Conservation (phyloP, 2,329 filamentous ascomycete genomes). For the Fusarium torulosum region DNA sequence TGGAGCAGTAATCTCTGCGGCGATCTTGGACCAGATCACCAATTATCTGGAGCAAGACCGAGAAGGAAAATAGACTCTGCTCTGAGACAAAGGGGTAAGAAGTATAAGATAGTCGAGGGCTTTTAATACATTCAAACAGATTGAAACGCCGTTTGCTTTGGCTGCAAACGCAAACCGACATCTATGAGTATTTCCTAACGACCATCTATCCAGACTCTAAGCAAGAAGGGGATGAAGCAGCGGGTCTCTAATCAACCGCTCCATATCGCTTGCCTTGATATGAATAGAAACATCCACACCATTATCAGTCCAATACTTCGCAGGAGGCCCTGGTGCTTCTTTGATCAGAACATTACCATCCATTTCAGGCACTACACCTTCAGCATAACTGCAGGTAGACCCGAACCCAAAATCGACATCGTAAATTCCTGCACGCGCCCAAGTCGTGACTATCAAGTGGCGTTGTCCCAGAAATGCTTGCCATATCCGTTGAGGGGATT, state of each 20-base stretch:
- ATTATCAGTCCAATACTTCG: slow-evolving; percentile 39
- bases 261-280: slow-evolving; percentile 35
- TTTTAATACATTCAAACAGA: no score
- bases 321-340: slow-evolving; percentile 30
- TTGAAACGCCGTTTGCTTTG: no score
- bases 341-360: slow-evolving; percentile 45
- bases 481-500: slow-evolving; percentile 47
- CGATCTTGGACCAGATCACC: no score
- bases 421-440: slow-evolving; percentile 46
- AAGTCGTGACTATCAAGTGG: slow-evolving; percentile 46
- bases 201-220: not conserved
- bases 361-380: slow-evolving; percentile 42
- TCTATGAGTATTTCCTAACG: no score
- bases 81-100: no score
- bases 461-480: slow-evolving; percentile 45
- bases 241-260: slow-evolving; percentile 30
- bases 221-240: slow-evolving; percentile 17
- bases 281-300: slow-evolving; percentile 43
- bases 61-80: no score
- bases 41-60: no score
- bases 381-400: slow-evolving; percentile 31
- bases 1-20: no score
- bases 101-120: no score
- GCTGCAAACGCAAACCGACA: no score
- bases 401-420: slow-evolving; percentile 45